Evolutionary conservation across 257 asterid species (phyloP), one percentile per base, ranked within the genome.

Genomic region (Solanum habrochaites): DNA sequence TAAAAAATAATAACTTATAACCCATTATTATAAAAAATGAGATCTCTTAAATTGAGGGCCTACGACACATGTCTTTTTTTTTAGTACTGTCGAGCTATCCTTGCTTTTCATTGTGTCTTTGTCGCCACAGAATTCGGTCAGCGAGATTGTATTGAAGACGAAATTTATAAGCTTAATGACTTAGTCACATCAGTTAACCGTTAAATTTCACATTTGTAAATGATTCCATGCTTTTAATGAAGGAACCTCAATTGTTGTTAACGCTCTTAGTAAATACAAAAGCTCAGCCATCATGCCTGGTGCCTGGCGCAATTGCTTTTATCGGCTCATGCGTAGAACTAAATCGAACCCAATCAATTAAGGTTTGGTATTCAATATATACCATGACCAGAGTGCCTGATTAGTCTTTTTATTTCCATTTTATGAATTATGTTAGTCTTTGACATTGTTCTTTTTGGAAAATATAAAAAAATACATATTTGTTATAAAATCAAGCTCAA

Each of bases 121-220:
- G 7, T 11, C 75, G 8, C 80, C 43, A 35, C 16, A 71, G 78
- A 71, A 71, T 32, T 71, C 10, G 78, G 45, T 32, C 0, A 27
- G 18, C 9, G 45, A 71, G 27, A 71, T 35, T 71, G 8, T 71
- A 9, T 71, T 20, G 47, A 32, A 32, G 78, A 31, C 4, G 15
- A 98, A 11, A 82, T 92, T 4, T 94, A 93, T 15, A 87, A 90
- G 25, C 88, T 94, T 20, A 87, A 90, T 85, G 99, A 95, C 49
- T 73, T 95, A 1, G 85, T 93, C 43, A 64, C 91, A 1, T 64
- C 88, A 4, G 12, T 60, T 60, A 23, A 21, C 47, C 11, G 12
- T 2, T 40, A 40, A 40, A 40, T 40, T 1, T 8, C 62, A 52
- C 62, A 52, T 52, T 52, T 52, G n/a, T 52, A 1, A 88, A 86